Evolutionary conservation across 805 yeast genomes (phyloP), one percentile per base, ranked within the genome.

Genomic region (Yarrowia phangngaensis): DNA sequence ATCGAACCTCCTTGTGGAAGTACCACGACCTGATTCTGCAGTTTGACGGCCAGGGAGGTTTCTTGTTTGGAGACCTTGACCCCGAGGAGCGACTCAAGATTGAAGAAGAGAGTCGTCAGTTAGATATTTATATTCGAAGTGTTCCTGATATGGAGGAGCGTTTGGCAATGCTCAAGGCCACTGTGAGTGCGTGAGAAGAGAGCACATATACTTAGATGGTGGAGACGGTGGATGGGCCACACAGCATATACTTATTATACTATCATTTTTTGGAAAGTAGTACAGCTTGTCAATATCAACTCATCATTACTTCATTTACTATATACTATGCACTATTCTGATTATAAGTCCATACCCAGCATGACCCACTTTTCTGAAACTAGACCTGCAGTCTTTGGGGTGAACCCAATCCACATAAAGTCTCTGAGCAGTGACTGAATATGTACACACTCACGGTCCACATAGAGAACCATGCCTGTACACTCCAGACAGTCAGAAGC

Each of bases 1-100:
- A 89, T 65, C 73, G 97, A 55, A 82, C 95, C 3, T 85, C 94
- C 5, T 69, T 89, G 54, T 89, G 96, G 96, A 84, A 84, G 63
- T 89, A 86, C 70, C 97, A 89, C 64, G 76, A 82, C 54, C 75
- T 78, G 57, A 75, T 89, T 51, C 70, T 89, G 55, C 88, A 87
- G 63, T 86, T 89, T 60, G 89, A 83, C 60, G 94, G 94, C n/a
- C 76, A 78, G 59, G 90, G 90, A 2, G 78, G 79, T 6, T 84
- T 81, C 59, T 62, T 72, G 14, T 78, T 78, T 61, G 70, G 72
- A 4, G 73, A 73, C 54, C 75, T 89, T 49, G 79, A 88, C 64
- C 89, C 95, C 4, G 73, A 74, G 22, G 73, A 76, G 63, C 74
- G 96, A 57, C 72, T 89, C 53, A 66, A 73, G 50, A 75, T 84